These are phyloP conservation scores for Betula pendula DNA, from an alignment of 306 rosid genomes.

Conservation along the genomic window DNA sequence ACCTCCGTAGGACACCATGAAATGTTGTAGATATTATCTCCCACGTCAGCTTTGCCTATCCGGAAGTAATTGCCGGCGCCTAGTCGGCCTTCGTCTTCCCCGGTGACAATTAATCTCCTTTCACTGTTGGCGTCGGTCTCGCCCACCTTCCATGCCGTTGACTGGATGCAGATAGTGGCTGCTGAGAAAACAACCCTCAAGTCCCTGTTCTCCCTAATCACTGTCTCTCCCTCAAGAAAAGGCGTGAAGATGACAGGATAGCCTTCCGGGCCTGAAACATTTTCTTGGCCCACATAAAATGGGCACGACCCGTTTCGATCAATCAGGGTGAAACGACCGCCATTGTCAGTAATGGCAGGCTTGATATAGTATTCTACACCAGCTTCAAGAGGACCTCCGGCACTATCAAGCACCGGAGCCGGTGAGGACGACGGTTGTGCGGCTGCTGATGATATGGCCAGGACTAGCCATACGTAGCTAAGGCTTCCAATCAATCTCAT, in stretches of 20 bases:
- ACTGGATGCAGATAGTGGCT: slow-evolving; percentile 18
- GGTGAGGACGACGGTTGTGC: slow-evolving; percentile 30
- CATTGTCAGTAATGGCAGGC: slow-evolving; percentile 55
- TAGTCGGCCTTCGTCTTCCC: background rate
- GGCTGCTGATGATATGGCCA: slow-evolving; percentile 23
- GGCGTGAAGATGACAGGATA: slow-evolving; percentile 42
- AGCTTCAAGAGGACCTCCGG: slow-evolving; percentile 37
- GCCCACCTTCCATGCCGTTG: slow-evolving; percentile 46
- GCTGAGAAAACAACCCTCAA: slow-evolving; percentile 42
- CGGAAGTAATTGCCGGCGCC: slow-evolving; percentile 30
- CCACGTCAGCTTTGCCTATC: background rate
- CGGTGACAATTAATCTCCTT: slow-evolving; percentile 45
- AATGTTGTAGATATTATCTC: slow-evolving; percentile 31
- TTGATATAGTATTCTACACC: slow-evolving; percentile 54
- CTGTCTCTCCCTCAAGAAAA: slow-evolving; percentile 27
- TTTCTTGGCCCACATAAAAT: slow-evolving; percentile 44
- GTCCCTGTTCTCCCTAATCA: slow-evolving; percentile 36
- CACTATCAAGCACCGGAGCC: slow-evolving; percentile 46
- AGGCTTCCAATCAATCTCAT: slow-evolving; percentile 9
- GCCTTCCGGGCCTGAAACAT: slow-evolving; percentile 30
- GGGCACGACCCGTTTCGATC: slow-evolving; percentile 39
- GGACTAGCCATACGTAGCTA: slow-evolving; percentile 22
- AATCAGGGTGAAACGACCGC: slow-evolving; percentile 54
- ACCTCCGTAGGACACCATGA: slow-evolving; percentile 55
- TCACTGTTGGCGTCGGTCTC: slow-evolving; percentile 1